Base-by-base conservation (phyloP, 2,329 filamentous ascomycete genomes). In the Aspergillus quadrilineatus region DNA sequence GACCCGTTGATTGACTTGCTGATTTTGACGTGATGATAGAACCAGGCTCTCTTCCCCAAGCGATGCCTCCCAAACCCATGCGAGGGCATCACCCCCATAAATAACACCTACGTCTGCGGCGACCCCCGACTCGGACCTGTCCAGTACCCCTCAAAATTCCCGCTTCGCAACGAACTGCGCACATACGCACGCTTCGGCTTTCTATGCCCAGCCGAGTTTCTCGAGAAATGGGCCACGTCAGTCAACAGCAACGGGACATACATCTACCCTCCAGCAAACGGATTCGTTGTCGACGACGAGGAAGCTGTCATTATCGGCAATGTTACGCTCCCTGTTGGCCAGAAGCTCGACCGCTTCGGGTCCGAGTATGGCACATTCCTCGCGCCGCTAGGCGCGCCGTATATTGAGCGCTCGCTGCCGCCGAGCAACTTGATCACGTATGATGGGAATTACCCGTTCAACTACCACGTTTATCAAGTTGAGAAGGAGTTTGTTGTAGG, bases 391-490 rank as follows among this genome's bases (percentile, higher is more conserved):
- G 75, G 74, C 1, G 75, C 78, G 17, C 77, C 79, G 2, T 82
- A 78, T 57, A 74, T 75, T 22, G 76, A 81, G 64, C 65, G 79
- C 17, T 68, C 78, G 3, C 64, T 82, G 34, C 79, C 80, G 3
- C 80, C 80, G 0, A 73, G 65, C 28, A 81, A 76, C 58, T 66
- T 82, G 7, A 69, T 74, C 22, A 75, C 75, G 2, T 68, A 69
- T 37, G 61, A 69, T 46, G 62, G 66, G 3, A 58, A 63, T 2
- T 77, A 75, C 44, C 79, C 79, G 1, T 79, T 76, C 63, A 80
- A 79, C 56, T 82, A 82, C 60, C 73, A 78, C 51, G 69, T 82
- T 0, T 82, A 82, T 64, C 63, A 72, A 17, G 79, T 82, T 4
- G 60, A 67, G 5, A 72, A 70, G 59, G 61, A 69, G 0, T 70